Conservation (phyloP, 2,329 filamentous ascomycete genomes). For the Lasiodiplodia citricola region DNA sequence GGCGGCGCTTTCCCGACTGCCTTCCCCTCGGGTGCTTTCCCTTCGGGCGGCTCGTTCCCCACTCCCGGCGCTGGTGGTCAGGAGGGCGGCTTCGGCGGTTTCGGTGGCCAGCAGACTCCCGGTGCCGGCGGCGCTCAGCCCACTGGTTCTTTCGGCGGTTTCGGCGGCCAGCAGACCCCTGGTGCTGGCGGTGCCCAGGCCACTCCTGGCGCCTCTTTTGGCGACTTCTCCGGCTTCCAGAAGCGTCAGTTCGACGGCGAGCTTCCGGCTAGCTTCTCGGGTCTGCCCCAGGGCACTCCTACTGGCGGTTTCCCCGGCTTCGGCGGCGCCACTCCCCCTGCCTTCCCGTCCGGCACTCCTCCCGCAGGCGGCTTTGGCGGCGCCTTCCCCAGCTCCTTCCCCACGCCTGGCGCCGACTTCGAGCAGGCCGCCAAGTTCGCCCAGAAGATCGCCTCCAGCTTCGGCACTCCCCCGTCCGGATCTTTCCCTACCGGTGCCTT, state of each 20-base stretch:
- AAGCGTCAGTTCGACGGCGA: constrained; percentile 6
- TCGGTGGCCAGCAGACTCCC: neutral
- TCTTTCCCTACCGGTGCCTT: neutral
- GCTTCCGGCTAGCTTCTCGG: neutral
- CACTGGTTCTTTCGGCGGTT: neutral
- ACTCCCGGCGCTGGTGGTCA: neutral
- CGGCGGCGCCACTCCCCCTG: neutral
- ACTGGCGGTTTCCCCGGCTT: neutral
- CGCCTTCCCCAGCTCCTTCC: neutral
- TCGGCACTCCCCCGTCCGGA: neutral
- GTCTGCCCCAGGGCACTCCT: neutral
- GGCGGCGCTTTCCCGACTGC: constrained; percentile 7
- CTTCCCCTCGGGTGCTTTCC: neutral
- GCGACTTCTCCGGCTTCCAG: neutral
- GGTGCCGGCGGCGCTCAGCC: neutral
- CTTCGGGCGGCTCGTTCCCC: neutral
- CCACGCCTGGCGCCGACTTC: constrained; percentile 6
- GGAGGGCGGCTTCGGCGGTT: neutral
- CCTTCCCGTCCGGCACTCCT: neutral
- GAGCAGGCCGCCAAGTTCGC: constrained; percentile 15
- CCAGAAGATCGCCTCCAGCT: constrained; percentile 7
- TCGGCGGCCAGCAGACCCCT: neutral
- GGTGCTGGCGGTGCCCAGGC: neutral
- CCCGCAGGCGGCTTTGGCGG: neutral
- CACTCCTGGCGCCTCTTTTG: neutral